A percentile compares a stretch with the other conserved stretches of the same genome.
Conservation (phyloP, 2,329 filamentous ascomycete species). For the Capronia coronata region DNA sequence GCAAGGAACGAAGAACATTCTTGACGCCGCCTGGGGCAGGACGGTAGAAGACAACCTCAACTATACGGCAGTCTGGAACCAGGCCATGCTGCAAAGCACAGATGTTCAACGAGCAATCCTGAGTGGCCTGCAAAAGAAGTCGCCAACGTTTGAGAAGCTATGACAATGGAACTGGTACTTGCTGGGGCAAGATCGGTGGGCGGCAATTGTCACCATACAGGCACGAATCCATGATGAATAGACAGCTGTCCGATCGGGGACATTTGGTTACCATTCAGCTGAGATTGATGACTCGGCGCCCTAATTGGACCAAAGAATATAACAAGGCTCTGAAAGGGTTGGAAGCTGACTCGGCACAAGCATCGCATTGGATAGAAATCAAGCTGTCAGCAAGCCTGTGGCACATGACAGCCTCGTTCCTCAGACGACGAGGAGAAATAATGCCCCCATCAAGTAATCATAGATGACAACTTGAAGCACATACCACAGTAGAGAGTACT, state of each 20-base stretch:
- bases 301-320: background rate
- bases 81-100: constrained; percentile 68
- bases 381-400: constrained; percentile 7
- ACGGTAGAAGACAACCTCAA: constrained; percentile 70
- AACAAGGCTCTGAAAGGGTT: background rate
- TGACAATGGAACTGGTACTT: constrained; percentile 36
- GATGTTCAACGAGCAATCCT: constrained; percentile 70
- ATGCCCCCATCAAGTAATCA: too few relatives aligned
- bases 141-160: constrained; percentile 77
- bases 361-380: background rate
- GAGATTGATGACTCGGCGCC: too few relatives aligned
- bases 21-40: constrained; percentile 77
- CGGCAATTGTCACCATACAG: too few relatives aligned
- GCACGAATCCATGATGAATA: too few relatives aligned
- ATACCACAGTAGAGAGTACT: background rate
- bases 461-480: too few relatives aligned
- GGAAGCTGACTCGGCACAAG: background rate
- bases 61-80: constrained; percentile 86
- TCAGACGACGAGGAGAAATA: background rate
- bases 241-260: too few relatives aligned
- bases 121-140: constrained; percentile 70
- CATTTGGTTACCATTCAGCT: too few relatives aligned
- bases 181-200: too few relatives aligned
- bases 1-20: constrained; percentile 76
- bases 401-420: background rate